Percentiles rank a stretch among this genome's conserved stretches.
Evolutionary conservation across 1,139 yeast species (phyloP).

Genomic region (Pichia norvegensis): DNA sequence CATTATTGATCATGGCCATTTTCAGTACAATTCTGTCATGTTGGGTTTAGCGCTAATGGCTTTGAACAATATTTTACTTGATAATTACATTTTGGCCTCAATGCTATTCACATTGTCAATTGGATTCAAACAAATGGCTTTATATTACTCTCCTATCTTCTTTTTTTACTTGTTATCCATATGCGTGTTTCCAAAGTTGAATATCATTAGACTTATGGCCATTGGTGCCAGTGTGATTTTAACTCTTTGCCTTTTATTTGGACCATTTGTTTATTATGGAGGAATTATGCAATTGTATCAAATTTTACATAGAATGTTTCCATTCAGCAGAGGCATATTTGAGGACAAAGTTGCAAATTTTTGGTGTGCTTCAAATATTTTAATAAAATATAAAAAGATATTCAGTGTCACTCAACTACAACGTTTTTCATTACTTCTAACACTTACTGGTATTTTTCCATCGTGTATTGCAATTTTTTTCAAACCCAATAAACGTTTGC

Average conservation of each 20-base stretch:
- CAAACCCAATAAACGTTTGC: conserved; percentile 40
- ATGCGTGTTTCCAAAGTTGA: conserved; percentile 31
- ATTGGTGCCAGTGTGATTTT: conserved; percentile 57
- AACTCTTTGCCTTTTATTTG: conserved; percentile 45
- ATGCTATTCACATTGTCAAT: conserved; percentile 70
- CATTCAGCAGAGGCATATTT: conserved; percentile 89
- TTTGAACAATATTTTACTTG: conserved; percentile 56
- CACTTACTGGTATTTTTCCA: conserved; percentile 63
- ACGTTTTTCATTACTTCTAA: conserved; percentile 51
- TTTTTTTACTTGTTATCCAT: conserved; percentile 67
- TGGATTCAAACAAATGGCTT: conserved; percentile 90
- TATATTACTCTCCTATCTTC: conserved; percentile 85
- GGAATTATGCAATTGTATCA: conserved; percentile 23
- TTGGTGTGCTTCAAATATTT: conserved; percentile 85
- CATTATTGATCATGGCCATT: conserved; percentile 93
- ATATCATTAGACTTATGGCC: conserved; percentile 44
- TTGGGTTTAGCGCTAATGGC: conserved; percentile 72
- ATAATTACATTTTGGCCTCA: conserved; percentile 62
- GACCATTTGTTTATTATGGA: conserved; percentile 53
- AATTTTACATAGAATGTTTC: conserved; percentile 63
- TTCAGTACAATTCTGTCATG: conserved; percentile 93
- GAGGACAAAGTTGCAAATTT: conserved; percentile 97
- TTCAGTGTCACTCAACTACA: conserved; percentile 58
- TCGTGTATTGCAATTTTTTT: conserved; percentile 47
- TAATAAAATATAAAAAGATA: conserved; percentile 58